Percentiles rank a stretch among this genome's conserved stretches.
Conservation (phyloP, 305 asterid genomes). For the Solanum aculeatissimum region DNA sequence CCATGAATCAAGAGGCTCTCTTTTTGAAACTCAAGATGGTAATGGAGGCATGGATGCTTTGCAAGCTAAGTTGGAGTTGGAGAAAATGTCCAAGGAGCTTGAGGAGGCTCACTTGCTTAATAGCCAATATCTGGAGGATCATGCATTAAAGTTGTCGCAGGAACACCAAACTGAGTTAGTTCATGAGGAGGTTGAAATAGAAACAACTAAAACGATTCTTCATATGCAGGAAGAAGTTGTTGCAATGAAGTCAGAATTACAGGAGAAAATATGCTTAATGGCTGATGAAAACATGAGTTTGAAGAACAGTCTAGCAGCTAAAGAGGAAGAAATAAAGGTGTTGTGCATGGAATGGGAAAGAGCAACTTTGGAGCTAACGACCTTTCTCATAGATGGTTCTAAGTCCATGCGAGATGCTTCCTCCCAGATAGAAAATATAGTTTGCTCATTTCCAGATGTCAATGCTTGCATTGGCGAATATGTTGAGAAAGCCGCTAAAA, state of each 20-base stretch:
- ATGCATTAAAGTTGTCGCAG: slow-evolving; percentile 20
- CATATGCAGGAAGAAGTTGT: slow-evolving; percentile 65
- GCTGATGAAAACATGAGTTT: slow-evolving; percentile 52
- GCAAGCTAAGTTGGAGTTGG: slow-evolving; percentile 50
- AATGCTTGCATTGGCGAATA: slow-evolving; percentile 55
- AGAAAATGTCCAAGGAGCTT: slow-evolving; percentile 36
- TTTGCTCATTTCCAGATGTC: slow-evolving; percentile 47
- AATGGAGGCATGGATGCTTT: slow-evolving; percentile 18
- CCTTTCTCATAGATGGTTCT: slow-evolving; percentile 68
- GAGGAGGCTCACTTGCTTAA: slow-evolving; percentile 31
- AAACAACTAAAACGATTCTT: slow-evolving; percentile 50
- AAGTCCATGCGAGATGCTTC: slow-evolving; percentile 65
- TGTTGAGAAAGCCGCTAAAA: slow-evolving; percentile 60
- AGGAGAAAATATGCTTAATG: slow-evolving; percentile 36
- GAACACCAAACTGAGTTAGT: slow-evolving; percentile 44
- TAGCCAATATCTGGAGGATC: slow-evolving; percentile 30
- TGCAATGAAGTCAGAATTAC: slow-evolving; percentile 46
- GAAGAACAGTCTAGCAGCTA: slow-evolving; percentile 39
- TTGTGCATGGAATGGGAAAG: slow-evolving; percentile 68
- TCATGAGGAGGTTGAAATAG: slow-evolving; percentile 53
- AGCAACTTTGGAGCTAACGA: slow-evolving; percentile 72
- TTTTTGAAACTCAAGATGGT: slow-evolving; percentile 11
- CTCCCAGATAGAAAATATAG: slow-evolving; percentile 52
- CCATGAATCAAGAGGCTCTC: neutral
- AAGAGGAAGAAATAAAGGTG: slow-evolving; percentile 46